These are phyloP conservation scores for Inonotus hispidus DNA, from an alignment of 1,284 basidiomycete species.

Conservation along the genomic window DNA sequence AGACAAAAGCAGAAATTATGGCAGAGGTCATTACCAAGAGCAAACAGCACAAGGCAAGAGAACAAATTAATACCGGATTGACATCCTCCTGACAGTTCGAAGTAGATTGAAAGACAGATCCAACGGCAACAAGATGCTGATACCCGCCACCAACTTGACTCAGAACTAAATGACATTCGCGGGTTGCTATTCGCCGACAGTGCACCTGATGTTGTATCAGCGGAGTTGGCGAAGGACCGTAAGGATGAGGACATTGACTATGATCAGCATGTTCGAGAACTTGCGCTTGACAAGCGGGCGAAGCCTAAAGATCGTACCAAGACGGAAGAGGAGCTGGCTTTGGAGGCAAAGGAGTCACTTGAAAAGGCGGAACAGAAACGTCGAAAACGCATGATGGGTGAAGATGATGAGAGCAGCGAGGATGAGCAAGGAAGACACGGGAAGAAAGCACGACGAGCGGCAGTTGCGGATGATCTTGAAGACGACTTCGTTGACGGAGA, in stretches of 20 bases:
- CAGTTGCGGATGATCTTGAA: conserved; percentile 83
- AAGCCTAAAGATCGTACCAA: conserved; percentile 95
- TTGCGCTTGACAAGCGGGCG: conserved; percentile 91
- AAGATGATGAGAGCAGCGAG: conserved; percentile 57
- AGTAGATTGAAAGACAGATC: conserved; percentile 79
- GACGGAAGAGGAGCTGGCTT: conserved; percentile 90
- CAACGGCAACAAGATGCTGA: conserved; percentile 85
- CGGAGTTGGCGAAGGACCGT: conserved; percentile 26
- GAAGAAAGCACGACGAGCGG: conserved; percentile 38
- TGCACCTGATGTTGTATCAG: conserved; percentile 13
- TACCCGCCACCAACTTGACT: conserved; percentile 84
- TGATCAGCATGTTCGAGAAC: conserved; percentile 87
- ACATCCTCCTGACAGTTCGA: background rate
- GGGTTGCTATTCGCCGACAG: conserved; percentile 48
- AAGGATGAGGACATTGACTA: conserved; percentile 59
- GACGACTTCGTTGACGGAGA: conserved; percentile 77
- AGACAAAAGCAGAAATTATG: conserved; percentile 96
- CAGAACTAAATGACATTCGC: conserved; percentile 81
- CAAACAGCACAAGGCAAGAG: conserved; percentile 84
- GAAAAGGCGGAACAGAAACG: conserved; percentile 84
- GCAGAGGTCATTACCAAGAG: conserved; percentile 97
- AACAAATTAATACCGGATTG: background rate
- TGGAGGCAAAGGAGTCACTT: conserved; percentile 84
- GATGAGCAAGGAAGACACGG: conserved; percentile 41
- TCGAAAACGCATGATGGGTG: conserved; percentile 82